These are phyloP conservation scores for Cornus kousa DNA, from an alignment of 148 eudicot species.

Conservation along the genomic window DNA sequence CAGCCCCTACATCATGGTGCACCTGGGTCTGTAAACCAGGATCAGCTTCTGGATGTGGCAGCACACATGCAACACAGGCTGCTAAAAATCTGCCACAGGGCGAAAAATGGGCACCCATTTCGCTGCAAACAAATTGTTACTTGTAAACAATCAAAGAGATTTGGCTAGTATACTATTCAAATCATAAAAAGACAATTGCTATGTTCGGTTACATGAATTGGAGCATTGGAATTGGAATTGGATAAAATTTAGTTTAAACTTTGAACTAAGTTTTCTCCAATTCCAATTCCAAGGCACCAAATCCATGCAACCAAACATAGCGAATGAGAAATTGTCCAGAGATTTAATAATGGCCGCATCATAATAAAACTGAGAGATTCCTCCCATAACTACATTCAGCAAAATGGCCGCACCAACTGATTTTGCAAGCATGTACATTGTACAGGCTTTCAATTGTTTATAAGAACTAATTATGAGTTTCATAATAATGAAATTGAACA, in stretches of 20 bases:
- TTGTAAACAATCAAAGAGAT: conserved; percentile 11
- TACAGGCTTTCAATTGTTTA: neutral
- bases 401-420: conserved; percentile 4
- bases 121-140: conserved; percentile 51
- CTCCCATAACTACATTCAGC: neutral
- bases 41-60: conserved; percentile 71
- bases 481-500: neutral
- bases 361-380: neutral
- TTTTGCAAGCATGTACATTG: neutral
- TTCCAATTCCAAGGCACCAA: too few species aligned
- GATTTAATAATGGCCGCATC: neutral
- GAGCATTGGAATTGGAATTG: too few species aligned
- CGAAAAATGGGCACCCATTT: conserved; percentile 99
- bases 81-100: conserved; percentile 98
- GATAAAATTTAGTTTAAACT: too few species aligned
- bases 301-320: too few species aligned
- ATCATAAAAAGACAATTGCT: neutral
- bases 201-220: too few species aligned
- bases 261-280: too few species aligned
- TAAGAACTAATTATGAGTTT: neutral
- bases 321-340: neutral
- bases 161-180: neutral
- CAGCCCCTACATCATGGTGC: conserved; percentile 57
- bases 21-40: conserved; percentile 56
- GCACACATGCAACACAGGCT: conserved; percentile 94